Evolutionary conservation across 257 asterid genomes (phyloP).

Genomic region (Sherardia arvensis): DNA sequence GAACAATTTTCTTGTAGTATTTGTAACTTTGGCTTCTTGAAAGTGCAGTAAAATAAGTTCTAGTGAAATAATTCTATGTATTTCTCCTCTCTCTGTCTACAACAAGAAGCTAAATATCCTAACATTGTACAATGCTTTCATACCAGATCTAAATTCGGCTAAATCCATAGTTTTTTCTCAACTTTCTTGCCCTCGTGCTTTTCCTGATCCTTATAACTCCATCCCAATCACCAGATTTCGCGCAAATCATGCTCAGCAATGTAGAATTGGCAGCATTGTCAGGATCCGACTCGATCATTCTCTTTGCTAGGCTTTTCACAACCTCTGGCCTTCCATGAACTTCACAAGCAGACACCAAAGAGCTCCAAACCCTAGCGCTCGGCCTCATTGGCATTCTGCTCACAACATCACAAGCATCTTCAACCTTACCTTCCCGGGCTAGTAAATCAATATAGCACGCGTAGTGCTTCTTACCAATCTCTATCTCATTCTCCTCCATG

Average conservation of each 20-base stretch:
- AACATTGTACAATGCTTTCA: neutral
- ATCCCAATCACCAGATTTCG: slow-evolving; percentile 58
- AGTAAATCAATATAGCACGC: slow-evolving; percentile 63
- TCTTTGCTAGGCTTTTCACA: slow-evolving; percentile 37
- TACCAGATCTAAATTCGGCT: slow-evolving; percentile 36
- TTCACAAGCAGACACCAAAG: slow-evolving; percentile 50
- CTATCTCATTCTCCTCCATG: slow-evolving; percentile 14
- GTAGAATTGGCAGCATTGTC: slow-evolving; percentile 54
- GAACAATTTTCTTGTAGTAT: neutral
- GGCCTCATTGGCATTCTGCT: slow-evolving; percentile 33
- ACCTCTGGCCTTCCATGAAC: slow-evolving; percentile 49
- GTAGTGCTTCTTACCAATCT: slow-evolving; percentile 42
- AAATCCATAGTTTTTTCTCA: slow-evolving; percentile 35
- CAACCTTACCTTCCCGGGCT: slow-evolving; percentile 59
- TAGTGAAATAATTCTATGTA: neutral
- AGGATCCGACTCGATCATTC: slow-evolving; percentile 51
- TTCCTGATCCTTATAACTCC: slow-evolving; percentile 50
- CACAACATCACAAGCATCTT: slow-evolving; percentile 43
- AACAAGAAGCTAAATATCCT: neutral
- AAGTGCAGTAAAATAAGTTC: neutral
- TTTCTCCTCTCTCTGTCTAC: neutral
- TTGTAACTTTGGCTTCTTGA: neutral
- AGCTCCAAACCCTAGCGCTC: slow-evolving; percentile 37
- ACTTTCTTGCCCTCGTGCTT: slow-evolving; percentile 27
- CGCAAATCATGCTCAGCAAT: slow-evolving; percentile 44